Evolutionary conservation across 176 grass and related monocot species (phyloP).

Genomic region (Triticum urartu): DNA sequence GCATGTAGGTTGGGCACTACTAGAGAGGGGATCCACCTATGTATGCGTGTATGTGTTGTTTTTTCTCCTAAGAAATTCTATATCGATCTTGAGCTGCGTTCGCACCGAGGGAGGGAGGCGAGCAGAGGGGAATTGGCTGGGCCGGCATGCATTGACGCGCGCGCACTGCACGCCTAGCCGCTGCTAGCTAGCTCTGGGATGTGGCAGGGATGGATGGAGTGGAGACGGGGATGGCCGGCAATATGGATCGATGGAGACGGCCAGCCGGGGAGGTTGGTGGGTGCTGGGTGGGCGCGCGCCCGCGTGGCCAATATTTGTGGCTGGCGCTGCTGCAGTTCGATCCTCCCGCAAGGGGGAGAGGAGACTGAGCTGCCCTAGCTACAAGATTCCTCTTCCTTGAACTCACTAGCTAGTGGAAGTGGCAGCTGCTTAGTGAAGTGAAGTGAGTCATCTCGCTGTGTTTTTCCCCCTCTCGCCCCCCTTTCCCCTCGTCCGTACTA

Average conservation of each 20-base stretch:
- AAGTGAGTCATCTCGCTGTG: background rate
- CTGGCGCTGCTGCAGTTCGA: background rate
- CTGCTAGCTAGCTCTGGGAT: background rate
- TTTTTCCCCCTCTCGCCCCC: background rate
- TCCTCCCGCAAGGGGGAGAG: slow-evolving; percentile 22
- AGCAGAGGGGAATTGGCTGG: background rate
- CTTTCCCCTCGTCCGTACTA: background rate
- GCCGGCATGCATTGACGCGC: slow-evolving; percentile 20
- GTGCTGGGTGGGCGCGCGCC: no score
- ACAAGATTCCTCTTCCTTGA: slow-evolving; percentile 43
- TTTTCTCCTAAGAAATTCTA: background rate
- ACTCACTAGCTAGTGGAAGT: background rate
- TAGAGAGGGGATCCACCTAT: slow-evolving; percentile 50
- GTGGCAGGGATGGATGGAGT: background rate
- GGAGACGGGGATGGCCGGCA: slow-evolving; percentile 29
- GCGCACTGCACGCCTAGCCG: background rate
- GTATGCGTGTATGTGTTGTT: slow-evolving; percentile 43
- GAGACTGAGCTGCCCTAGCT: slow-evolving; percentile 26
- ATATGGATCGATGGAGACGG: slow-evolving; percentile 38
- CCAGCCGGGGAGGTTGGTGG: background rate
- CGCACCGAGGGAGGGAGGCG: background rate
- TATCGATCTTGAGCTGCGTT: slow-evolving; percentile 25
- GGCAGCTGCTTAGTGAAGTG: background rate
- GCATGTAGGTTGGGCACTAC: slow-evolving; percentile 11
- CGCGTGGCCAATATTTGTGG: slow-evolving; percentile 23